phyloP scores from a whole-genome alignment of 306 rosid species.

The Cucumis cinereus region DNA sequence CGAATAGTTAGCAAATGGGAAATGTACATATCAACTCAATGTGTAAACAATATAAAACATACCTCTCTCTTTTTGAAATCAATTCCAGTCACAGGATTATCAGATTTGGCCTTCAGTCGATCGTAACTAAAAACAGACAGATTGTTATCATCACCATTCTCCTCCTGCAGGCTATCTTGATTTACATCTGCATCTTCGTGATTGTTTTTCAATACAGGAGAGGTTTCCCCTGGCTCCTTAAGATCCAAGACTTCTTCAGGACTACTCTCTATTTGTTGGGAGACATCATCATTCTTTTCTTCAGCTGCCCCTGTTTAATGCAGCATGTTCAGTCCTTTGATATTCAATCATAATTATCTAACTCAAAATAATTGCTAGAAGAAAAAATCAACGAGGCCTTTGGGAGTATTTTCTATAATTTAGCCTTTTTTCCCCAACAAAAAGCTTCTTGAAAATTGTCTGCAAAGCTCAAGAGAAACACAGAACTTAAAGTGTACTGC shows the following conservation, averaged over 20 bases:
- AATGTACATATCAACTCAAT: neutral
- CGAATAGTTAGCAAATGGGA: slow-evolving; percentile 1
- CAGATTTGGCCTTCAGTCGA: slow-evolving; percentile 77
- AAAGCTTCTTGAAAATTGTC: neutral
- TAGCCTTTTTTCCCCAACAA: neutral
- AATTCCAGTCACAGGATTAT: slow-evolving; percentile 65
- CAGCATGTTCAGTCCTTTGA: neutral
- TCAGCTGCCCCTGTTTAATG: slow-evolving; percentile 20
- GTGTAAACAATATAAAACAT: slow-evolving; percentile 16
- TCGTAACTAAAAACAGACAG: slow-evolving; percentile 51
- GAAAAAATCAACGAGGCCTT: neutral
- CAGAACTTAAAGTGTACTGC: neutral
- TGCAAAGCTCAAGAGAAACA: neutral
- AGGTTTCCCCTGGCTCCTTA: slow-evolving; percentile 45
- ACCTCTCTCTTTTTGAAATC: slow-evolving; percentile 94
- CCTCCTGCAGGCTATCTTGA: slow-evolving; percentile 36
- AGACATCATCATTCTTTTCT: slow-evolving; percentile 39
- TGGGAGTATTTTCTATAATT: too few relatives aligned
- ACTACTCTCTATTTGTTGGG: slow-evolving; percentile 42
- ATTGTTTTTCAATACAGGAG: slow-evolving; percentile 33
- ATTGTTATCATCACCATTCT: slow-evolving; percentile 27
- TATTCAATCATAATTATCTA: neutral
- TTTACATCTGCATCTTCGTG: slow-evolving; percentile 38
- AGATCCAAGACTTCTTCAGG: slow-evolving; percentile 45
- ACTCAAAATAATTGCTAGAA: neutral